Evolutionary conservation across 257 asterid genomes (phyloP).

Genomic region (Solanum sparsipilum): DNA sequence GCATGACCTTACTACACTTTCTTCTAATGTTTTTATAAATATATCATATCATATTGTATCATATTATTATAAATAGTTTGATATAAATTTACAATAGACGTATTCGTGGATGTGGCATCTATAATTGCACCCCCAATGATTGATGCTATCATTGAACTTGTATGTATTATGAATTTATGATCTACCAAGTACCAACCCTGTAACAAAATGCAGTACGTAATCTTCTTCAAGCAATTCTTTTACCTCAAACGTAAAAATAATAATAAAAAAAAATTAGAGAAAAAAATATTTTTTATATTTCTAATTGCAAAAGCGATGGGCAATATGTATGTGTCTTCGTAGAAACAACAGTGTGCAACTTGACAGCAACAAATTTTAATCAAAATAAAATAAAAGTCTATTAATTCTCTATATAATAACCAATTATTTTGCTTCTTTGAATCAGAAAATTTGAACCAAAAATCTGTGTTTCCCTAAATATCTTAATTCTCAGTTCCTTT

Average conservation of each 20-base stretch:
- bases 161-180: not conserved
- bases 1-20: not conserved
- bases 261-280: too few relatives aligned
- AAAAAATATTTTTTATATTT: not conserved
- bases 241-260: not conserved
- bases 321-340: not conserved
- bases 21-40: not conserved
- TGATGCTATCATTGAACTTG: not conserved
- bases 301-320: not conserved
- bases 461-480: not conserved
- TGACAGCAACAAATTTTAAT: not conserved
- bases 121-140: not conserved
- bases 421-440: not conserved
- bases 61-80: not conserved
- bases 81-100: not conserved
- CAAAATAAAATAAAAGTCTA: not conserved
- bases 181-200: not conserved
- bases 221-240: not conserved
- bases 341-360: not conserved
- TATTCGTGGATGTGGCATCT: not conserved
- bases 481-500: not conserved
- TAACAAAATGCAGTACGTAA: not conserved
- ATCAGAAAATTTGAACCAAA: not conserved
- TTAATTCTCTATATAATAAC: not conserved
- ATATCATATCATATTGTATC: not conserved